Conservation (phyloP, 2,329 filamentous ascomycete genomes). For the Hymenoscyphus albidus region DNA sequence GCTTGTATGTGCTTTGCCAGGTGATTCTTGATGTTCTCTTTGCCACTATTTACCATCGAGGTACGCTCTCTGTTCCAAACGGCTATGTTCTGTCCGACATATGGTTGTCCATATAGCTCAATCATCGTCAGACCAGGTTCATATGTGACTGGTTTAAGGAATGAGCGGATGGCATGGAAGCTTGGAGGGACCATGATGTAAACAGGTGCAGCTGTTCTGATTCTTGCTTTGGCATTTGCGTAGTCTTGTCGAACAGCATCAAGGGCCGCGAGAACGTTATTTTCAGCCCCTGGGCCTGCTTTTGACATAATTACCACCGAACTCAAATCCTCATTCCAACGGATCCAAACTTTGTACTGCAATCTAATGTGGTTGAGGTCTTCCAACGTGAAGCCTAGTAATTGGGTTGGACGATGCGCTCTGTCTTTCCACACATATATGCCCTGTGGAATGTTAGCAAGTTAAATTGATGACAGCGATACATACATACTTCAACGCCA, state of each 20-base stretch:
- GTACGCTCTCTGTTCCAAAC: constrained; percentile 21
- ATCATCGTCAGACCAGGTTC: constrained; percentile 12
- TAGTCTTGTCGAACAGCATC: constrained; percentile 25
- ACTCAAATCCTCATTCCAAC: constrained; percentile 14
- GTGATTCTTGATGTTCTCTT: constrained; percentile 20
- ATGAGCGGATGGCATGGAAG: constrained; percentile 16
- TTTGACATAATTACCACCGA: constrained; percentile 18
- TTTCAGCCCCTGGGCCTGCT: not conserved
- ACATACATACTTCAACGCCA: not conserved
- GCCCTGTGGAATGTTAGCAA: constrained; percentile 11
- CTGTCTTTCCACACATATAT: constrained; percentile 27
- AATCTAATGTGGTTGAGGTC: constrained; percentile 23
- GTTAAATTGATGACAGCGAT: no score
- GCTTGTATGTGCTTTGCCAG: constrained; percentile 21
- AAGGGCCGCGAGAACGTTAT: constrained; percentile 17
- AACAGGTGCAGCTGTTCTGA: constrained; percentile 20
- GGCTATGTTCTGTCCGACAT: constrained; percentile 14
- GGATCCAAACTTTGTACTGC: constrained; percentile 22
- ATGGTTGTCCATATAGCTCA: constrained; percentile 18
- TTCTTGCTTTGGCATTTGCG: constrained; percentile 21
- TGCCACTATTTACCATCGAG: constrained; percentile 14
- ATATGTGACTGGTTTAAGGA: constrained; percentile 8
- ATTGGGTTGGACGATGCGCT: constrained; percentile 9
- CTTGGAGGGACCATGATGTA: constrained; percentile 29
- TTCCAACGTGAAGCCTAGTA: constrained; percentile 23